These are phyloP conservation scores for Kazachstania psychrophila DNA, from an alignment of 805 yeast species.

Conservation along the genomic window DNA sequence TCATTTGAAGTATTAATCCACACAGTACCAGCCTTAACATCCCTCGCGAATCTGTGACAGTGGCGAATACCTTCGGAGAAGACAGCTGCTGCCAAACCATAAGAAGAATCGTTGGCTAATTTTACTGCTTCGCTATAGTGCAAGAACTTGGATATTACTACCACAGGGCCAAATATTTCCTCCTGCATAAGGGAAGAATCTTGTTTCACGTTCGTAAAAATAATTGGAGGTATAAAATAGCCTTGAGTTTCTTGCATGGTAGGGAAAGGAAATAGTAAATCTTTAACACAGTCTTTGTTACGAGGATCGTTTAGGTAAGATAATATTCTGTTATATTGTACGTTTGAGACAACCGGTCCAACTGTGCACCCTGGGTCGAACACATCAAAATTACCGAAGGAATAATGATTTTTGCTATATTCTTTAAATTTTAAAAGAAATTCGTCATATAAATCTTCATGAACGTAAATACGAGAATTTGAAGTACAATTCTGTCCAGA, in stretches of 20 bases:
- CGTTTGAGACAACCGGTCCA: slow-evolving; percentile 47
- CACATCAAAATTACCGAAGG: slow-evolving; percentile 48
- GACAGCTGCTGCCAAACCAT: slow-evolving; percentile 41
- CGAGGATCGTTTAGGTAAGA: slow-evolving; percentile 27
- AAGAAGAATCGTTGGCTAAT: slow-evolving; percentile 33
- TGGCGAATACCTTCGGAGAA: slow-evolving; percentile 57
- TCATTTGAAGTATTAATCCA: slow-evolving; percentile 65
- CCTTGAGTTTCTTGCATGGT: slow-evolving; percentile 16
- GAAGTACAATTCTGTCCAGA: slow-evolving; percentile 55
- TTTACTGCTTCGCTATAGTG: slow-evolving; percentile 34
- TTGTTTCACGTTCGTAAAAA: slow-evolving; percentile 33
- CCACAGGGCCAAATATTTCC: slow-evolving; percentile 41
- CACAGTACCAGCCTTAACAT: slow-evolving; percentile 56
- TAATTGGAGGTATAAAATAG: slow-evolving; percentile 35
- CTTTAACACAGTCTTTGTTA: slow-evolving; percentile 35
- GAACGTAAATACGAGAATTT: slow-evolving; percentile 47
- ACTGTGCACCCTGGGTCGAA: slow-evolving; percentile 31
- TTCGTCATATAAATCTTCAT: slow-evolving; percentile 41
- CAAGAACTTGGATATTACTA: slow-evolving; percentile 31
- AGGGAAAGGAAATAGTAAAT: slow-evolving; percentile 27
- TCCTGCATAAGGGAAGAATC: slow-evolving; percentile 32
- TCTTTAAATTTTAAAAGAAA: slow-evolving; percentile 33
- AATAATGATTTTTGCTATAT: slow-evolving; percentile 36
- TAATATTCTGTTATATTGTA: slow-evolving; percentile 36
- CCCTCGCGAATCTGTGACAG: slow-evolving; percentile 56